phyloP scores from a whole-genome alignment of 306 rosid genomes.

The Vigna hirtella region DNA sequence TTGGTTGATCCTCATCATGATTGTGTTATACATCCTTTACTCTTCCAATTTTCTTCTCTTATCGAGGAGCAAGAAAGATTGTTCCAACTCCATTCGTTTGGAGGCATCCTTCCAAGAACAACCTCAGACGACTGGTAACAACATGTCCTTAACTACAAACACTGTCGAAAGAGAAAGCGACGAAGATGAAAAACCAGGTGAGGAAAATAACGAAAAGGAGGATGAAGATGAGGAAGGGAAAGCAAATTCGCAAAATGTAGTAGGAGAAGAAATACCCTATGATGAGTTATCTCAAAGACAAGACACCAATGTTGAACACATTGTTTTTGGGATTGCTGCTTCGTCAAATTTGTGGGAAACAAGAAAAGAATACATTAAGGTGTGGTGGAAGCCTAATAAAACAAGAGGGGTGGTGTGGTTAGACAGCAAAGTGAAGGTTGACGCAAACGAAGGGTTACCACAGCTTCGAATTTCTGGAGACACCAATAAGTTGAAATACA shows the following conservation, averaged over 20 bases:
- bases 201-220: neutral
- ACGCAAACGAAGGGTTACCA: conserved; percentile 58
- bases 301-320: conserved; percentile 63
- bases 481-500: conserved; percentile 64
- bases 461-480: conserved; percentile 64
- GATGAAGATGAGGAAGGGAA: neutral
- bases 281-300: conserved; percentile 33
- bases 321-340: conserved; percentile 81
- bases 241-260: neutral
- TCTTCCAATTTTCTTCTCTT: conserved; percentile 65
- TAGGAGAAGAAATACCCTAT: neutral
- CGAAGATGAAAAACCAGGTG: neutral
- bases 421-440: conserved; percentile 28
- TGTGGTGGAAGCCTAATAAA: conserved; percentile 79
- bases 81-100: conserved; percentile 38
- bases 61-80: conserved; percentile 42
- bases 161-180: neutral
- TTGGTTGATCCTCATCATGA: conserved; percentile 55
- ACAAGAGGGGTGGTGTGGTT: conserved; percentile 88
- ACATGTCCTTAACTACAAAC: neutral
- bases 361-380: conserved; percentile 78
- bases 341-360: conserved; percentile 68
- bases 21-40: conserved; percentile 54
- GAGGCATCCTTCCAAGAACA: conserved; percentile 33
- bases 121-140: conserved; percentile 40